Evolutionary conservation across 2,329 filamentous ascomycete species (phyloP).

Genomic region (Arthrobotrys sinensis): DNA sequence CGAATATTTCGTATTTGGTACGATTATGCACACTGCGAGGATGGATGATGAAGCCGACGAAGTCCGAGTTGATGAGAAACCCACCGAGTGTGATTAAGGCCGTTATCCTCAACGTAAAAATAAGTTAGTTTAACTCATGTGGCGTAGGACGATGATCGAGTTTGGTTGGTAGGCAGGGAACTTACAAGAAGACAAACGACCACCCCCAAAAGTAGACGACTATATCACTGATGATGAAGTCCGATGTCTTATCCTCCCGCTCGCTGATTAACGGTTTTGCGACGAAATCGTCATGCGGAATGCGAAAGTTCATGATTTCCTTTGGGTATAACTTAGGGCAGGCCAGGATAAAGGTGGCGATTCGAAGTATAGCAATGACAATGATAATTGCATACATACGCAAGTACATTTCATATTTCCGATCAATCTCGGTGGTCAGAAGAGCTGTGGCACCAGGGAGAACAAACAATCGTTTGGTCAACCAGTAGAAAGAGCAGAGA

Average conservation of each 20-base stretch:
- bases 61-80: constrained; percentile 28
- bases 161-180: background rate
- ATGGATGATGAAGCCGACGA: constrained; percentile 9
- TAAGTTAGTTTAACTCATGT: background rate
- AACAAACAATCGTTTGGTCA: background rate
- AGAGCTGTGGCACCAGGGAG: background rate
- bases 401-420: constrained; percentile 17
- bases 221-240: constrained; percentile 20
- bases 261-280: constrained; percentile 2
- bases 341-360: constrained; percentile 12
- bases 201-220: constrained; percentile 38
- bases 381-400: constrained; percentile 26
- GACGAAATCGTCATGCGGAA: constrained; percentile 7
- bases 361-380: constrained; percentile 16
- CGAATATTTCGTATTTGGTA: constrained; percentile 17
- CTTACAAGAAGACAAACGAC: constrained; percentile 38
- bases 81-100: background rate
- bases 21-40: background rate
- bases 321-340: constrained; percentile 19
- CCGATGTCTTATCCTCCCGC: background rate
- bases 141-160: background rate
- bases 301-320: constrained; percentile 7
- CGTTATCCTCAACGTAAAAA: constrained; percentile 7
- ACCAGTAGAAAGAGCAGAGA: constrained; percentile 33
- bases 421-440: constrained; percentile 1